These are phyloP conservation scores for Sordariomycetes sp. DNA, from an alignment of 2,329 filamentous ascomycete genomes.

Conservation along the genomic window DNA sequence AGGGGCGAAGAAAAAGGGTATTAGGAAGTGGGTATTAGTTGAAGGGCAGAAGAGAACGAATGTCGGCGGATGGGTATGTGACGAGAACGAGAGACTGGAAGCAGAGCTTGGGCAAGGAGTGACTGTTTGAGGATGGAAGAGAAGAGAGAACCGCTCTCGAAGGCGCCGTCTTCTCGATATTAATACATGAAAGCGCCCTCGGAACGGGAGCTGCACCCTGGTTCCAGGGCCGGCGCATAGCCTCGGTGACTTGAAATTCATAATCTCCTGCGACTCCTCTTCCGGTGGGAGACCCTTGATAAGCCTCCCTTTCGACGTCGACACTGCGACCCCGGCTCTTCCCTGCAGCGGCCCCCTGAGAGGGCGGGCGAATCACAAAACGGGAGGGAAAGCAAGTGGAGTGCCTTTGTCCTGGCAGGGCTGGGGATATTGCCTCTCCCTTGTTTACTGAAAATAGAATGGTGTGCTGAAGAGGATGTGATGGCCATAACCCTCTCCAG, in stretches of 20 bases:
- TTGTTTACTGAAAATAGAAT: no score
- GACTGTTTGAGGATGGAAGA: background rate
- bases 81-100: background rate
- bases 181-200: background rate
- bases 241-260: background rate
- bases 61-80: background rate
- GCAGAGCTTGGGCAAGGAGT: background rate
- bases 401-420: background rate
- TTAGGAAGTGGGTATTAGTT: background rate
- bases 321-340: background rate
- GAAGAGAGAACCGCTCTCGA: no score
- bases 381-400: background rate
- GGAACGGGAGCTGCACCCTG: background rate
- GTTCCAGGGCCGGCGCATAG: background rate
- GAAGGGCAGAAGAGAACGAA: background rate
- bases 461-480: no score
- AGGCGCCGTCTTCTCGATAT: background rate
- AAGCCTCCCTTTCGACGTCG: background rate
- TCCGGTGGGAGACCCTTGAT: background rate
- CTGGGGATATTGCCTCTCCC: no score
- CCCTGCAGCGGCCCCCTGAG: background rate
- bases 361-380: background rate
- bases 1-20: background rate
- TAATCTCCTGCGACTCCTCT: background rate
- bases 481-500: no score